Conservation (phyloP, 129 eudicot species). For the Ambrosia trifida region DNA sequence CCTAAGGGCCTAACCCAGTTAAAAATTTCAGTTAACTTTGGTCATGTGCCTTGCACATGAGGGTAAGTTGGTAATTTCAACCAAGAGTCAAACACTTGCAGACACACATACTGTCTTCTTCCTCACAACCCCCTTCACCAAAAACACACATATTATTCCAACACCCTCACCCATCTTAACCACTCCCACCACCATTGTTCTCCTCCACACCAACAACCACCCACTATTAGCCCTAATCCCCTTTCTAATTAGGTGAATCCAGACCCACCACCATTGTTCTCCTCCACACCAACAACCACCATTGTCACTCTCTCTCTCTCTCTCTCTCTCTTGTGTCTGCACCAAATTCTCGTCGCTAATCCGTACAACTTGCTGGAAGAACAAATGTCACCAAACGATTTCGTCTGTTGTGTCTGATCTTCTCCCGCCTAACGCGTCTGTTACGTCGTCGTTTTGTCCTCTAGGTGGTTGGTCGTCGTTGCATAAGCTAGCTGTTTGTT, state of each 20-base stretch:
- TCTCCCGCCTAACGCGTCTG: conserved; percentile 35
- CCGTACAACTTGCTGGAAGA: conserved; percentile 53
- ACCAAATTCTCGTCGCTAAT: conserved; percentile 62
- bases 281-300: too few relatives aligned
- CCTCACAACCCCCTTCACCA: conserved; percentile 21
- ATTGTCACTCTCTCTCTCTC: too few relatives aligned
- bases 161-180: background rate
- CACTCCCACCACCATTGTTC: too few relatives aligned
- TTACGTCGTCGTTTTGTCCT: conserved; percentile 28
- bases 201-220: too few relatives aligned
- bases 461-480: conserved; percentile 77
- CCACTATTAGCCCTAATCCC: too few relatives aligned
- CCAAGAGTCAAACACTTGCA: conserved; percentile 34
- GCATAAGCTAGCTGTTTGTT: conserved; percentile 78
- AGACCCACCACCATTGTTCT: too few relatives aligned
- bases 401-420: conserved; percentile 71
- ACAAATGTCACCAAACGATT: conserved; percentile 52
- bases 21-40: too few relatives aligned
- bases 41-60: too few relatives aligned
- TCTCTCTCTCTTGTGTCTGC: conserved; percentile 73
- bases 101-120: conserved; percentile 9
- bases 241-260: too few relatives aligned
- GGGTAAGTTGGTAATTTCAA: too few relatives aligned
- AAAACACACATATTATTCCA: conserved; percentile 13
- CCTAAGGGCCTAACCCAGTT: too few relatives aligned